Evolutionary conservation across 768 basidiomycete genomes (phyloP), one percentile per base, ranked within the genome.

Genomic region (Trametes cinnabarina): DNA sequence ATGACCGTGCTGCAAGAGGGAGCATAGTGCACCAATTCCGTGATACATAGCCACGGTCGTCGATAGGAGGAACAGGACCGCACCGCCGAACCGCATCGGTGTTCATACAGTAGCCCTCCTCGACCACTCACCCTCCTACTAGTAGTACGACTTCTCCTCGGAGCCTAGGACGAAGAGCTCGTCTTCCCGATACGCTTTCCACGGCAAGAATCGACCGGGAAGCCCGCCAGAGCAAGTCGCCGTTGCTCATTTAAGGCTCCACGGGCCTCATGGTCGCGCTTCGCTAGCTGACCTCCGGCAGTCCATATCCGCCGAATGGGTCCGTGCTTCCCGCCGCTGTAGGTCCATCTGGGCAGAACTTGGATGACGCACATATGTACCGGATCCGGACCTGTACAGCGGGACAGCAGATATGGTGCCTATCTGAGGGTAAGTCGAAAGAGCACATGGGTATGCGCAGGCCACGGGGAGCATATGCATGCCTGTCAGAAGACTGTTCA

Each of bases 261-360:
- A 15, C 46, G 30, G 51, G 51, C 57, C 51, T 52, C 57, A 53
- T 58, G 57, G 37, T 46, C 28, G 15, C 34, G 37, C 57, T 53
- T 53, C 57, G 19, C 28, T 34, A 28, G 19, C 32, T 22, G 40
- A 43, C 23, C 47, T 54, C 53, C 51, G 47, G 40, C 23, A 51
- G 58, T 51, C 19, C n/a, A 32, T 22, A 34, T 54, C 52, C 52
- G 58, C 58, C 58, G 58, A 49, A 51, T 52, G 52, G 58, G 40
- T 40, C 59, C 59, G 59, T 44, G 41, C 59, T 60, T 60, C 59
- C 42, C 48, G 59, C 59, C 59, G 59, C 59, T 60, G 53, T 60
- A 60, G 59, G 59, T 60, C 59, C 59, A 55, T 48, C 19, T 22
- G 9, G 26, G 20, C 39, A 39, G 47, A 58, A 51, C 51, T 53